A percentile compares a stretch with the other conserved stretches of the same genome.
Conservation (phyloP, 2,329 filamentous ascomycete species). For the Alternaria ethzedia region DNA sequence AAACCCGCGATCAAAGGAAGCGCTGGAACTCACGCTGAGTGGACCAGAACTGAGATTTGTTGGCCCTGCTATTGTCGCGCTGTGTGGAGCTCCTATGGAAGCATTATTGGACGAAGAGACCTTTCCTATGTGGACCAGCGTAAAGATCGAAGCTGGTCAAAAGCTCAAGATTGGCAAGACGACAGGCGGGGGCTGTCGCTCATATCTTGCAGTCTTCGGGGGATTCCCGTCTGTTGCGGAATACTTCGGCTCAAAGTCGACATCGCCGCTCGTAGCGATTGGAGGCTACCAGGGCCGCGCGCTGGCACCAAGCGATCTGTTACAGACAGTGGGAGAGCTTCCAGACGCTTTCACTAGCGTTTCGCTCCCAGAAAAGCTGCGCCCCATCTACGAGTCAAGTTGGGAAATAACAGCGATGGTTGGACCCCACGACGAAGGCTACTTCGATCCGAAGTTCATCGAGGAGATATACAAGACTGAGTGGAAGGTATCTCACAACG, state of each 20-base stretch:
- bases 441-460: slow-evolving; percentile 59
- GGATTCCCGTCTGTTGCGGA: slow-evolving; percentile 61
- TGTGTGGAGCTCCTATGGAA: slow-evolving; percentile 64
- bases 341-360: slow-evolving; percentile 41
- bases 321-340: slow-evolving; percentile 53
- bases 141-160: slow-evolving; percentile 59
- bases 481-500: slow-evolving; percentile 69
- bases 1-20: slow-evolving; percentile 60
- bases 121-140: slow-evolving; percentile 62
- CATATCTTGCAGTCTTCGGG: slow-evolving; percentile 65
- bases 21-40: slow-evolving; percentile 65
- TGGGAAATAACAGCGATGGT: slow-evolving; percentile 63
- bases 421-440: slow-evolving; percentile 64
- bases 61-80: slow-evolving; percentile 60
- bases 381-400: slow-evolving; percentile 57
- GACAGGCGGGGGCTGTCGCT: slow-evolving; percentile 60
- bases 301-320: slow-evolving; percentile 61
- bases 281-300: slow-evolving; percentile 66
- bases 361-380: slow-evolving; percentile 53
- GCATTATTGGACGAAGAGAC: slow-evolving; percentile 57
- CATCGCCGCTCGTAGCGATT: slow-evolving; percentile 62
- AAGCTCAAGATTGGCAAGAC: slow-evolving; percentile 63
- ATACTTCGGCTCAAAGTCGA: slow-evolving; percentile 66
- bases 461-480: slow-evolving; percentile 63
- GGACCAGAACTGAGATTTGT: slow-evolving; percentile 66